These are phyloP conservation scores for Lachnellula occidentalis DNA, from an alignment of 2,329 filamentous ascomycete species.

Conservation along the genomic window DNA sequence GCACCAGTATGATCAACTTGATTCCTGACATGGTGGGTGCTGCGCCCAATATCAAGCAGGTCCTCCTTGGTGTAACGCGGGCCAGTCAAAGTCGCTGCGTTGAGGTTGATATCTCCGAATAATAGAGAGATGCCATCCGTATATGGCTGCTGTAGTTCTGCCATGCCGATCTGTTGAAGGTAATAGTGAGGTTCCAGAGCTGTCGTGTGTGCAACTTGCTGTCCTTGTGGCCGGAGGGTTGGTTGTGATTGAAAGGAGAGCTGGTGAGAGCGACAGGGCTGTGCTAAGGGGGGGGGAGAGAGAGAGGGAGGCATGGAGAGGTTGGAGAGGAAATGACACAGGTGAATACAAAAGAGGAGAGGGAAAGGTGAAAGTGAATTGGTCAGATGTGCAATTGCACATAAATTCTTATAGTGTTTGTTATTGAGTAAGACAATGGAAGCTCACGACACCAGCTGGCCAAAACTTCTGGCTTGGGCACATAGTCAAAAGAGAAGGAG, in stretches of 20 bases:
- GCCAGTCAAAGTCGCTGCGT: not conserved
- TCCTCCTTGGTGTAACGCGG: conserved; percentile 17
- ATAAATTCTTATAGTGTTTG: not conserved
- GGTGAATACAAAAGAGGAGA: not conserved
- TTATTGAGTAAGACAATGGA: not conserved
- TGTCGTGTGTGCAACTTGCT: too few relatives aligned
- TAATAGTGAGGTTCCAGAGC: too few relatives aligned
- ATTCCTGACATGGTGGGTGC: too few relatives aligned
- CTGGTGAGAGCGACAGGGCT: not conserved
- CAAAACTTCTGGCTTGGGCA: not conserved
- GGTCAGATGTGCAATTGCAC: not conserved
- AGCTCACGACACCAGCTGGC: not conserved
- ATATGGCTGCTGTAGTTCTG: not conserved
- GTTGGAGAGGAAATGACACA: not conserved
- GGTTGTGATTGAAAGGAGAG: not conserved
- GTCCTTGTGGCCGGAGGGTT: too few relatives aligned
- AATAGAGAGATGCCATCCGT: conserved; percentile 19
- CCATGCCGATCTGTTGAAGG: too few relatives aligned
- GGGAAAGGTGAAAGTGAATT: not conserved
- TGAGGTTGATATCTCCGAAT: conserved; percentile 24
- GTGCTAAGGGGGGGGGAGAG: too few relatives aligned
- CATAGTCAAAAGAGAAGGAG: not conserved
- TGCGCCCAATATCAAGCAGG: too few relatives aligned
- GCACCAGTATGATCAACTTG: too few relatives aligned
- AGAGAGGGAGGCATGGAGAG: too few relatives aligned